phyloP scores from a whole-genome alignment of 768 basidiomycete species.

The Suillus discolor region DNA sequence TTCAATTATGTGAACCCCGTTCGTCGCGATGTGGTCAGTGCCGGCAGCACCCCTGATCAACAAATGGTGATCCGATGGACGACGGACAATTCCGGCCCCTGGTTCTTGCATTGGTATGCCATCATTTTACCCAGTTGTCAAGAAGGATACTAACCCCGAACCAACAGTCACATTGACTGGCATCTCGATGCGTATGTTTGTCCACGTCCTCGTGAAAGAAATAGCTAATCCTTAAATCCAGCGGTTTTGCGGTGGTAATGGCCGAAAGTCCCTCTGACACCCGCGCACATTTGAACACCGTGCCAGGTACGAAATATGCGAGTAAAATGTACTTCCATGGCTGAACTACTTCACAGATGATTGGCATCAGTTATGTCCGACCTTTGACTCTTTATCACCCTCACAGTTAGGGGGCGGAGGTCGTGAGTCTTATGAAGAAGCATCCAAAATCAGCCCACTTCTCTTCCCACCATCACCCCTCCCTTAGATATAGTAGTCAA shows the following conservation, averaged over 20 bases:
- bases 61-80: slow-evolving; percentile 46
- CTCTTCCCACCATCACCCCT: slow-evolving; percentile 14
- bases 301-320: background rate
- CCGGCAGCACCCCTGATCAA: slow-evolving; percentile 18
- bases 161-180: slow-evolving; percentile 20
- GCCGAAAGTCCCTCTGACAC: slow-evolving; percentile 25
- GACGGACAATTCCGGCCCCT: slow-evolving; percentile 56
- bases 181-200: slow-evolving; percentile 20
- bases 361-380: slow-evolving; percentile 30
- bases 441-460: slow-evolving; percentile 19
- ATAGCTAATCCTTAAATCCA: slow-evolving; percentile 5
- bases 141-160: background rate
- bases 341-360: slow-evolving; percentile 14
- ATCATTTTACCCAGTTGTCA: background rate
- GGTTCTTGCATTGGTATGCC: slow-evolving; percentile 27
- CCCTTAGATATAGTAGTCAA: background rate
- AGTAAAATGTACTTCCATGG: background rate
- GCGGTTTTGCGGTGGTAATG: slow-evolving; percentile 34
- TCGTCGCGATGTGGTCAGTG: slow-evolving; percentile 46
- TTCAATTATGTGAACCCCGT: slow-evolving; percentile 58
- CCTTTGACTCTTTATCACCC: slow-evolving; percentile 19
- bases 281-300: background rate
- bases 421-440: slow-evolving; percentile 19
- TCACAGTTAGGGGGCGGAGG: slow-evolving; percentile 24
- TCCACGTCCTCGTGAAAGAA: background rate